phyloP scores from a whole-genome alignment of 768 basidiomycete genomes.

The Phaeolepiota aurea region DNA sequence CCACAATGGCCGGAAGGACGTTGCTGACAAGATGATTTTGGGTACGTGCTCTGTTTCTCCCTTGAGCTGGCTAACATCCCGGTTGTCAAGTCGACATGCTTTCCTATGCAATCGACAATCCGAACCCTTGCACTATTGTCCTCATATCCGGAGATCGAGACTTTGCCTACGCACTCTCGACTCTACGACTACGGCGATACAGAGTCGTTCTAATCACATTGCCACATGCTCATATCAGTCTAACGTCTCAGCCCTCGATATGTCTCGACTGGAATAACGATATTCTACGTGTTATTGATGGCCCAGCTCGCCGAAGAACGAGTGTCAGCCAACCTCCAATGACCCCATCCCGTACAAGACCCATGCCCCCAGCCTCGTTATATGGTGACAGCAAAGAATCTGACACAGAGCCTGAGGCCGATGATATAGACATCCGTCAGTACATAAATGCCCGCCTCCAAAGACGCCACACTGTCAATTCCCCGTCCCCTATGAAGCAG shows the following conservation, averaged over 20 bases:
- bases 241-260: constrained; percentile 37
- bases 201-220: constrained; percentile 32
- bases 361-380: no score
- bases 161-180: constrained; percentile 34
- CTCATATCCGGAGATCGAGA: constrained; percentile 39
- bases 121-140: constrained; percentile 33
- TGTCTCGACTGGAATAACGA: constrained; percentile 38
- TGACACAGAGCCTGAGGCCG: neutral
- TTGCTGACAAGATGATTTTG: constrained; percentile 44
- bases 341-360: no score
- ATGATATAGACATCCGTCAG: neutral
- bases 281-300: neutral
- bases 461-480: neutral
- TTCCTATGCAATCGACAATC: constrained; percentile 31
- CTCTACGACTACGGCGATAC: constrained; percentile 28
- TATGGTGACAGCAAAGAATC: neutral
- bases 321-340: no score
- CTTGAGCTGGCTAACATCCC: neutral
- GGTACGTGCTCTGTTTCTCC: constrained; percentile 17
- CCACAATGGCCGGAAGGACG: constrained; percentile 25
- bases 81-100: constrained; percentile 15
- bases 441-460: neutral
- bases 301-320: neutral
- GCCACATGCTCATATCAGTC: constrained; percentile 22
- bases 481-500: no score